Evolutionary conservation across 179 eudicot genomes (phyloP), one percentile per base, ranked within the genome.

Genomic region (Patellifolia procumbens): DNA sequence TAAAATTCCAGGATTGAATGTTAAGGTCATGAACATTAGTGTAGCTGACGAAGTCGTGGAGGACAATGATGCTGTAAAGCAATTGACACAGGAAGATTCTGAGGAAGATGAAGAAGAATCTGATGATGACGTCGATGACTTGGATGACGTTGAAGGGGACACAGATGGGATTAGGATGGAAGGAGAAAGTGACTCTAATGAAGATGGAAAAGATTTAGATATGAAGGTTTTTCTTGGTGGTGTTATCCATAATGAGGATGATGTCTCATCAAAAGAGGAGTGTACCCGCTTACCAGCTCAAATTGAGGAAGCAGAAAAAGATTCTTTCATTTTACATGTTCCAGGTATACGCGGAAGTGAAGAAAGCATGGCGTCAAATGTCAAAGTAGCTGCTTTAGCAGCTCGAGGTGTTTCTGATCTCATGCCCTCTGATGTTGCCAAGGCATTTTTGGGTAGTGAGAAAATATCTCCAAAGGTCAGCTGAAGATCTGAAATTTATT

Each of bases 351-450:
- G 84, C 73, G 87, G 72, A 55, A 76, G 56, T 74, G 88, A 84
- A 79, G 89, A 87, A 77, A 86, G 76, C 67, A 37, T 79, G 69
- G 80, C 82, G 20, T 68, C 95, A 42, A 87, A 87, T 37, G 85
- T 80, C 77, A 87, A 89, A 79, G 87, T 88, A 73, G 92, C 93
- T 43, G 88, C 97, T 62, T 75, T 88, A 59, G 86, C 93, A 76
- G 86, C 88, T 76, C 88, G 85, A 83, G 88, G 91, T 39, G 82
- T 88, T 79, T 83, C 98, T 74, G 94, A 95, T 67, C 92, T 95
- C 56, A 93, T 93, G 97, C 97, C 99, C 77, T 86, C 97, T 80
- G 99, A 93, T 69, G 89, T 95, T 42, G 98, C 94, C 71, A 95
- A 93, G 86, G 90, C 90, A 71, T 91, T 95, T 77, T 76, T 82